These are phyloP conservation scores for Echium plantagineum DNA, from an alignment of 257 asterid species.

Conservation along the genomic window DNA sequence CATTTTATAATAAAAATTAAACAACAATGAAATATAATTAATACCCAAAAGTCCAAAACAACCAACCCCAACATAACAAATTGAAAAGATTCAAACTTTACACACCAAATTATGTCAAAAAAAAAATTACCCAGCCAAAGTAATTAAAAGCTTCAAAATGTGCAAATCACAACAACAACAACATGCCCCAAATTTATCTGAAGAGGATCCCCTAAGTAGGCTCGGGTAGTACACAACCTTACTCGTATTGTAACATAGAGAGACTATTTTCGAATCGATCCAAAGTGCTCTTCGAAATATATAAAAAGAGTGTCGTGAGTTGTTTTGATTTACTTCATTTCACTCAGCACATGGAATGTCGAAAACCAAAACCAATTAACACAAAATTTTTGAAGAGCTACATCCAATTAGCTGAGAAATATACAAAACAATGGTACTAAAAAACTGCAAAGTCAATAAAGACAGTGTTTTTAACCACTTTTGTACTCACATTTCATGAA, in stretches of 20 bases:
- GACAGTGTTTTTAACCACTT: background rate
- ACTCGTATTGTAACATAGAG: too few species aligned
- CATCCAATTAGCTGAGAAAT: background rate
- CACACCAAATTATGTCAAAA: background rate
- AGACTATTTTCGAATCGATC: too few species aligned
- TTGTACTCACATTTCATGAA: background rate
- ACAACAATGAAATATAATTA: background rate
- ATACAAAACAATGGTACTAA: too few species aligned
- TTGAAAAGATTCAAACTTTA: constrained; percentile 7
- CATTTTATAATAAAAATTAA: background rate
- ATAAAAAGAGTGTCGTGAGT: too few species aligned
- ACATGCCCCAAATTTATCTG: too few species aligned
- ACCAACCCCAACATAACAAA: constrained; percentile 6
- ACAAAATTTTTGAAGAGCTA: background rate
- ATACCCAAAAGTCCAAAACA: constrained; percentile 4
- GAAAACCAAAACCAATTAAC: background rate
- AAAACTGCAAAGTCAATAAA: too few species aligned
- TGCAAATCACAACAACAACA: background rate
- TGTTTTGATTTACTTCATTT: too few species aligned
- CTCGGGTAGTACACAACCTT: too few species aligned
- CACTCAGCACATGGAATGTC: background rate
- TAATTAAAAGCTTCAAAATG: constrained; percentile 11
- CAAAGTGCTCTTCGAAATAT: too few species aligned
- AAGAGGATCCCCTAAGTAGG: too few species aligned
- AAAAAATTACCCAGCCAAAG: background rate